phyloP scores from a whole-genome alignment of 2,329 filamentous ascomycete genomes.

The Claviceps africana region DNA sequence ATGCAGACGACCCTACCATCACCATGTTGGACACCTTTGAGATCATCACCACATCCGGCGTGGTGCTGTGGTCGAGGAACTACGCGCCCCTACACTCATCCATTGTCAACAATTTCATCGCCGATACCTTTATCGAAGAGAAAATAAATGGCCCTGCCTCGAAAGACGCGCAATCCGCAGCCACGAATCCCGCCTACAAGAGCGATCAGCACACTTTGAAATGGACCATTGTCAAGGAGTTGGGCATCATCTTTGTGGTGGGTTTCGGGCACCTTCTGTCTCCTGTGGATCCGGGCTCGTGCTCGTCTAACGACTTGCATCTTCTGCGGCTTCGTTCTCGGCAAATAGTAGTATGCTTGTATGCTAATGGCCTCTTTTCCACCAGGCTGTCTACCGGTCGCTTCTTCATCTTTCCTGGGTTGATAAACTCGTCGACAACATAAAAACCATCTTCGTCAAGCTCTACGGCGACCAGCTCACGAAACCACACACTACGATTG shows the following conservation, averaged over 20 bases:
- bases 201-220: slow-evolving; percentile 90
- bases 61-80: slow-evolving; percentile 88
- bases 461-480: slow-evolving; percentile 81
- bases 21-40: slow-evolving; percentile 92
- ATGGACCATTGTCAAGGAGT: slow-evolving; percentile 84
- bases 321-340: not conserved
- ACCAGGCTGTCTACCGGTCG: slow-evolving; percentile 87
- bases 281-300: not conserved
- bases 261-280: slow-evolving; percentile 6
- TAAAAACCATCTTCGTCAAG: slow-evolving; percentile 80
- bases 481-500: slow-evolving; percentile 61
- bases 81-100: slow-evolving; percentile 68
- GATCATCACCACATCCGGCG: slow-evolving; percentile 86
- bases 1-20: slow-evolving; percentile 4
- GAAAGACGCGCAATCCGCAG: slow-evolving; percentile 43
- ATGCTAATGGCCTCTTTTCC: not conserved
- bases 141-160: slow-evolving; percentile 51
- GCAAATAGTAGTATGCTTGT: not conserved
- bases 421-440: slow-evolving; percentile 89
- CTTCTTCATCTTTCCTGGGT: slow-evolving; percentile 93
- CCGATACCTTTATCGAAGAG: slow-evolving; percentile 96
- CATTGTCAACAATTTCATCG: slow-evolving; percentile 87
- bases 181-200: slow-evolving; percentile 61
- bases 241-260: slow-evolving; percentile 91
- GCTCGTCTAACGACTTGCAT: too few species aligned